Base-by-base conservation (phyloP, 768 basidiomycete species). In the Polyporus arcularius region DNA sequence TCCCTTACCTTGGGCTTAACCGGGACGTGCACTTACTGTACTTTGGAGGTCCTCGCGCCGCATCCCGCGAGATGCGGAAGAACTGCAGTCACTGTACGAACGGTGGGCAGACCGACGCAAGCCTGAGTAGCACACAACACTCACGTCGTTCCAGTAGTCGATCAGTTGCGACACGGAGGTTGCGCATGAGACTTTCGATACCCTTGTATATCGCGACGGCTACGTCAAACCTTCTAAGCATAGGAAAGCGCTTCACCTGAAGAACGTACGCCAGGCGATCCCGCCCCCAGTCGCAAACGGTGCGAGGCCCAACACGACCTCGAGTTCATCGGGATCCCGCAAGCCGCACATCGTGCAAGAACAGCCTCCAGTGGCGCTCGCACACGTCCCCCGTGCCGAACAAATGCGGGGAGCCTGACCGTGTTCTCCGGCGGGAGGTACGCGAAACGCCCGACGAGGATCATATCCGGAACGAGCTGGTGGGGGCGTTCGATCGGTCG, bases 111-210 rank as follows among this genome's bases (percentile, higher is more conserved):
- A 18, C 16, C 15, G 48, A 10, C 7, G 15, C 15, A 21, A 8
- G 21, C 12, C 8, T 16, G 18, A 21, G 15, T 15, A 14, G 18
- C 30, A 12, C 0, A 9, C 12, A 11, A 5, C n/a, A 70, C 77
- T 52, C 21, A 83, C 83, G 42, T 80, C 75, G 58, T 85, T 85
- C 83, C 83, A 85, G 55, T 72, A 70, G 53, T 80, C 78, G 15
- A 85, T 68, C 1, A 80, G 55, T 18, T 81, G 72, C 10, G 73
- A 74, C 12, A 79, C 80, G 1, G 77, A 74, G 1, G 64, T 41
- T 70, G 70, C 64, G 76, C 75, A 72, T 72, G 55, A 7, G 69
- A 51, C 30, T 49, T 14, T 68, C 48, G 18, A 69, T 55, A 2
- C 58, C 68, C 51, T 49, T 47, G 31, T 35, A 39, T 38, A 47